Conservation (phyloP, 2,329 filamentous ascomycete genomes). For the Sporothrix euskadiensis region DNA sequence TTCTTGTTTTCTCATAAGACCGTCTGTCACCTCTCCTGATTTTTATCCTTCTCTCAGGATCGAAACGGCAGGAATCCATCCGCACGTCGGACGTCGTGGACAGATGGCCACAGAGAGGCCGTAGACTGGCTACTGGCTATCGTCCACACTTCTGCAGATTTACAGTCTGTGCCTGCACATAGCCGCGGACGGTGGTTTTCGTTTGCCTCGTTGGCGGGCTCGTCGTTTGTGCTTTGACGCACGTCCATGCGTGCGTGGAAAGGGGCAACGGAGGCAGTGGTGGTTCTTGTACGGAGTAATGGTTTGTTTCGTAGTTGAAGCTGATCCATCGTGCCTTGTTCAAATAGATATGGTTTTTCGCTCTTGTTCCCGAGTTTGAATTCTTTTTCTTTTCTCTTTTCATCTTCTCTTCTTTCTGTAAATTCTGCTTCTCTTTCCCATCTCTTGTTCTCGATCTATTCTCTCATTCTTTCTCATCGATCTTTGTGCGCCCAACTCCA, state of each 20-base stretch:
- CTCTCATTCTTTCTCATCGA: constrained; percentile 7
- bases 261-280: not conserved
- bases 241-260: not conserved
- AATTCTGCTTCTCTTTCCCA: not conserved
- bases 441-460: constrained; percentile 1
- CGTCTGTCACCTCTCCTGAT: not conserved
- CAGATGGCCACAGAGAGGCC: not conserved
- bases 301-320: not conserved
- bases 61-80: constrained; percentile 1
- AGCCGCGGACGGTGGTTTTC: constrained; percentile 5
- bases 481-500: constrained; percentile 1
- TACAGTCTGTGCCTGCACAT: not conserved
- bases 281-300: not conserved
- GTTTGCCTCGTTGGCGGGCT: constrained; percentile 6
- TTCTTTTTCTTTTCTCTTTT: not conserved
- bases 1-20: not conserved
- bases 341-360: constrained; percentile 11
- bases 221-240: constrained; percentile 17
- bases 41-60: not conserved
- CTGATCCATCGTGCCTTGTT: not conserved
- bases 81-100: constrained; percentile 9
- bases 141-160: not conserved
- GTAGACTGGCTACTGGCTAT: not conserved
- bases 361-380: not conserved
- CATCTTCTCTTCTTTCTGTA: not conserved